Evolutionary conservation across 495 filamentous ascomycete species (phyloP), one percentile per base, ranked within the genome.

Genomic region (Penicillium lagena): DNA sequence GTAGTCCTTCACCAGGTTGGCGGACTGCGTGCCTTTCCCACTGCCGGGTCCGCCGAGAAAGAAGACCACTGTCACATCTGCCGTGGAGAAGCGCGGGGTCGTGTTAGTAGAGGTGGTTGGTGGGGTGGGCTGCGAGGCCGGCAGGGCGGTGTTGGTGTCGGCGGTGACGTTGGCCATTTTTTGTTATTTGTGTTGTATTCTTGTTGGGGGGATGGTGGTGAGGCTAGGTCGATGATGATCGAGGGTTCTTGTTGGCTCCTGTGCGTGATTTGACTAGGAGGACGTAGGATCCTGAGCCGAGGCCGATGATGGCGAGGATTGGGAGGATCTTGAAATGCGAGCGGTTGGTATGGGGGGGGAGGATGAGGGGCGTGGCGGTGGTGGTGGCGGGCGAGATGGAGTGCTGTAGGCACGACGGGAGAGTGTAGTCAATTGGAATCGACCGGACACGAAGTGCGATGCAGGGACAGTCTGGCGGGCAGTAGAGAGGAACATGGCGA

Each of bases 1-100:
- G 70, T 90, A 95, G 68, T 90, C 85, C n/a, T 75, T 68, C 28
- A 95, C 90, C 12, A 98, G 81, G 44, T 88, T 85, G 35, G 81
- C 78, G 72, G 90, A 98, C 63, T 98, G 93, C 12, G 78, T 81
- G 34, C 75, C 78, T 49, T 81, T 80, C 13, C 78, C 77, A 35
- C 68, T 71, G 29, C 77, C 77, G 12, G 77, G 77, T 27, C 74
- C 72, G 36, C 76, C 77, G 13, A 79, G 67, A 60, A 79, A 67
- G 63, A 74, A 80, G 68, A 98, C 74, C 50, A 98, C 91, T 8
- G 89, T 90, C 11, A 90, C 89, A 34, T 87, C 73, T 38, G 75
- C 49, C n/a, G 85, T 72, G 42, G 79, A 82, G 80, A 95, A 98
- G 51, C 88, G 80, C 7, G 93, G 86, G 37, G 73, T 32, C 27